Base-by-base conservation (phyloP, 345 rosid genomes). In the Sonneratia alba region DNA sequence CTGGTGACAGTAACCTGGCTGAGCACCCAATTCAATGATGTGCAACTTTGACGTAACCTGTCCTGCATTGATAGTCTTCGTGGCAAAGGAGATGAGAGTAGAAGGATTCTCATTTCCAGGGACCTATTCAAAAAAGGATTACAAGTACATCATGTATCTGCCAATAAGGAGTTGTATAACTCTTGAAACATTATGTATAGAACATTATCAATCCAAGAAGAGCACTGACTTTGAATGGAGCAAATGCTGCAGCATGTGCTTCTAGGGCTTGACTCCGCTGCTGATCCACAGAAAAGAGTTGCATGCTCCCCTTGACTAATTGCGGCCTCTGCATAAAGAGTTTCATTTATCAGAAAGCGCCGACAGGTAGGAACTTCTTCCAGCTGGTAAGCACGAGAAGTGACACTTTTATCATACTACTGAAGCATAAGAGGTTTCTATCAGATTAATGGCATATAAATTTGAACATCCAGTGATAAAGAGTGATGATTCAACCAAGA, bases 31-130 rank as follows among this genome's bases (percentile, higher is more conserved):
- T 82, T 94, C 98, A 80, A 90, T 86, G 75, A 89, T 90, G 81
- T 95, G 99, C 85, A 95, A 78, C 83, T 91, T 95, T 38, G 99
- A 95, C 63, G 89, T 81, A 70, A 95, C 76, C 83, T 92, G 96
- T 70, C 99, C 99, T 72, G 97, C 91, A 74, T 92, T 95, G 73
- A 89, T 81, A 69, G 86, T 74, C 84, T 95, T 95, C 56, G 94
- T 80, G 59, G 97, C 99, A 83, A 95, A 95, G 45, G 97, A 87
- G 79, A 95, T 95, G 67, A 95, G 96, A 64, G 71, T 80, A 51
- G 99, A 95, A 74, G 97, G 93, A 84, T 84, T 92, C 84, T 95
- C 99, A 74, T 95, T 95, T 81, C 99, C 99, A n/a, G 94, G 91
- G 71, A 95, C 87, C 99, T 90, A 76, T 63, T 38, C 70, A 70